These are phyloP conservation scores for Hortaea werneckii DNA, from an alignment of 2,329 filamentous ascomycete species.

Conservation along the genomic window DNA sequence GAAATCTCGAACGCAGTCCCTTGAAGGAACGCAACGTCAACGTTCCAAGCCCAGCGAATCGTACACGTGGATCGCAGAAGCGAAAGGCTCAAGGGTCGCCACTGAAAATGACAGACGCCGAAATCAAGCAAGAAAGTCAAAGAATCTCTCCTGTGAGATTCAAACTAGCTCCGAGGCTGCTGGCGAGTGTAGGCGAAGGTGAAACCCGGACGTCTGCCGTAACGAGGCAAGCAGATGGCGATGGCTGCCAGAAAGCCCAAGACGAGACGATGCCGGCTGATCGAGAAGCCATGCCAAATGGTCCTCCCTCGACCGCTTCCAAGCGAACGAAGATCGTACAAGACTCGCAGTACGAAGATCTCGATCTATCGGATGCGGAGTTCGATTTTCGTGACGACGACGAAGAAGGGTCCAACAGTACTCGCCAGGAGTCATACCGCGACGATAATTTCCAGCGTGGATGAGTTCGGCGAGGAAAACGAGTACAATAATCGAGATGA, in stretches of 20 bases:
- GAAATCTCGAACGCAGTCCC: constrained; percentile 5
- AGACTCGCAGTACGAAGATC: constrained; percentile 12
- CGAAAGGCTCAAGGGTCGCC: neutral
- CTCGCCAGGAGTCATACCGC: too few species aligned
- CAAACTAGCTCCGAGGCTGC: too few species aligned
- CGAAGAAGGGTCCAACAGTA: neutral
- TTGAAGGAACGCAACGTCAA: constrained; percentile 11
- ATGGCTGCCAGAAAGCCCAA: too few species aligned
- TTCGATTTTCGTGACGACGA: neutral
- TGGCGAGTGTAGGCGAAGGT: too few species aligned
- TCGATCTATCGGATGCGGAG: constrained; percentile 2
- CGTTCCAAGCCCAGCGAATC: constrained; percentile 1
- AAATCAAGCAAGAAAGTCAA: neutral
- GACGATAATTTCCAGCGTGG: neutral
- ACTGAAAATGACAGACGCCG: neutral
- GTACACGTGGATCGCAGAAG: neutral
- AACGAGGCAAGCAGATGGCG: too few species aligned
- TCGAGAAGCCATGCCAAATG: too few species aligned
- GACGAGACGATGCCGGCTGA: too few species aligned
- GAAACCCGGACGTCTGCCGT: too few species aligned
- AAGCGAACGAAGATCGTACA: constrained; percentile 8
- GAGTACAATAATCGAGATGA: constrained; percentile 2
- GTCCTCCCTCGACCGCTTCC: too few species aligned
- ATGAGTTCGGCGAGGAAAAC: neutral
- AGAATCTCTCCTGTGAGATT: neutral